A percentile compares a stretch with the other conserved stretches of the same genome.
These are phyloP conservation scores for Lactuca sativa DNA, from an alignment of 129 eudicot genomes.

Conservation along the genomic window DNA sequence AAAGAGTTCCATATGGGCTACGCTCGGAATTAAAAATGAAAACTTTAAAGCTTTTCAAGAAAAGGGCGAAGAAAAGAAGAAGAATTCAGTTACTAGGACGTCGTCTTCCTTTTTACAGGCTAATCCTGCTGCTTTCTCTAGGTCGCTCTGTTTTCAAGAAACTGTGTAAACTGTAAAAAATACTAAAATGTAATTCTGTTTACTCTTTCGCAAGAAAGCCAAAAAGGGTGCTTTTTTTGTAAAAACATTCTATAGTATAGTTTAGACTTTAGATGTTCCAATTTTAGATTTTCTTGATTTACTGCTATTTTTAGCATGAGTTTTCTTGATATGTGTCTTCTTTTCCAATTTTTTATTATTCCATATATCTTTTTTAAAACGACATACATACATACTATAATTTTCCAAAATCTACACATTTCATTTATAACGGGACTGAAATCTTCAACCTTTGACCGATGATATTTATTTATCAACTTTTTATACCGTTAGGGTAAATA, in stretches of 20 bases:
- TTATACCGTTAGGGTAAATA: no score
- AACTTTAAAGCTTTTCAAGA: constrained; percentile 65
- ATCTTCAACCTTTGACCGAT: no score
- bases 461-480: no score
- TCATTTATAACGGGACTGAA: no score
- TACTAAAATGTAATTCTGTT: background rate
- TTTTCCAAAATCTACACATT: no score
- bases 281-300: background rate
- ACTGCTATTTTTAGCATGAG: constrained; percentile 12
- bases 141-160: constrained; percentile 58
- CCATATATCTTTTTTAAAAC: background rate
- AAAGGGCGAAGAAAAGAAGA: constrained; percentile 47
- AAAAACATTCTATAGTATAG: constrained; percentile 21
- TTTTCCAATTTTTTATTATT: constrained; percentile 8
- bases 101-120: constrained; percentile 52
- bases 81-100: constrained; percentile 10
- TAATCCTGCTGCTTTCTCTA: constrained; percentile 80
- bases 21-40: constrained; percentile 77
- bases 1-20: constrained; percentile 85
- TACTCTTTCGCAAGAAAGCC: background rate
- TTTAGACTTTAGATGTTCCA: background rate
- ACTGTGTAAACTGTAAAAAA: constrained; percentile 10
- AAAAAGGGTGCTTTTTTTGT: constrained; percentile 25
- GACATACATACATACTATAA: no score
- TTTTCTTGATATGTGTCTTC: constrained; percentile 10